A percentile compares a stretch with the other conserved stretches of the same genome.
Evolutionary conservation across 73 alveolate species (phyloP).

Genomic region (Strombidium stylifer): DNA sequence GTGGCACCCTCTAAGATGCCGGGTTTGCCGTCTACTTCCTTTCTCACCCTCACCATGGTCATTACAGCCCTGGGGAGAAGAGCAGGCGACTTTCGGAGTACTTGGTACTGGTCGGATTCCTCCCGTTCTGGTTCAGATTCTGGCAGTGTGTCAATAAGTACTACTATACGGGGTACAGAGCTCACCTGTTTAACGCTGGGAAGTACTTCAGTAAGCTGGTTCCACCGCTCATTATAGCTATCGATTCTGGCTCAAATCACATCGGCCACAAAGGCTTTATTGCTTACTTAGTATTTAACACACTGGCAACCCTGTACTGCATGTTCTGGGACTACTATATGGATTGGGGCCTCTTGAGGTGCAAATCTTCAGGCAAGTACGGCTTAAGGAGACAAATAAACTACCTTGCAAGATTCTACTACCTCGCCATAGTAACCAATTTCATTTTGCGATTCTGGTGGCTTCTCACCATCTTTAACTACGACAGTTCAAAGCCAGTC

Average conservation of each 20-base stretch:
- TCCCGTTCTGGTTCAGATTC: constrained; percentile 39
- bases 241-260: too few species aligned
- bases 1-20: constrained; percentile 1
- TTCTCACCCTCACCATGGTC: constrained; percentile 7
- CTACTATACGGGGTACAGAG: constrained; percentile 2
- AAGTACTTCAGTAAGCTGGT: constrained; percentile 14
- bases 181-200: constrained; percentile 33
- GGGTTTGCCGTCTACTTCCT: constrained; percentile 9
- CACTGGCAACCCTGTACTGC: constrained; percentile 12
- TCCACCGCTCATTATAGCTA: too few species aligned
- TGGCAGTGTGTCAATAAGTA: constrained; percentile 18
- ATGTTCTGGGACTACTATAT: constrained; percentile 35
- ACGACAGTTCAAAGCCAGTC: not conserved
- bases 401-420: constrained; percentile 75
- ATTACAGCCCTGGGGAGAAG: not conserved
- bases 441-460: constrained; percentile 72
- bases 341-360: constrained; percentile 51
- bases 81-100: constrained; percentile 1
- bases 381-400: constrained; percentile 63
- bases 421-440: constrained; percentile 68
- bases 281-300: not conserved
- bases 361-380: constrained; percentile 27
- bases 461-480: constrained; percentile 40
- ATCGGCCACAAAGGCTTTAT: not conserved
- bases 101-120: constrained; percentile 1